Evolutionary conservation across 2,329 filamentous ascomycete genomes (phyloP), one percentile per base, ranked within the genome.

Genomic region (Lecanosticta acicola): DNA sequence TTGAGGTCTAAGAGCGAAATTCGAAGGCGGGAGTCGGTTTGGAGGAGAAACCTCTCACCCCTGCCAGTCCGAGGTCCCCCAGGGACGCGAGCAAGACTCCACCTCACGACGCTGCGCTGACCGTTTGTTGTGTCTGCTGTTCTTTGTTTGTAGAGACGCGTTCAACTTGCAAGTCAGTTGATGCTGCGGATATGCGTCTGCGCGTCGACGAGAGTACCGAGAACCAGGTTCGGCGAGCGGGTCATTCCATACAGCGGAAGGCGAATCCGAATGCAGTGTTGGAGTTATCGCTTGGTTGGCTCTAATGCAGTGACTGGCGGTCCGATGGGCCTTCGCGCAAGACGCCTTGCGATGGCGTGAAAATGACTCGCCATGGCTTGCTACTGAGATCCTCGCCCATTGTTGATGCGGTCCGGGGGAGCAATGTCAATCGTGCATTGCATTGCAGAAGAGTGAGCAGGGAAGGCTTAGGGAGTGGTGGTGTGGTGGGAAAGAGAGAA

Each of bases 191-290:
- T 29, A 29, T 29, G 24, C 24, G 11, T 5, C 11, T 29, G 11
- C 24, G 24, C 24, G 7, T 11, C 5, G 24, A 29, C 24, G 24
- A 29, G 7, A 29, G 20, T 50, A 41, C 53, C 53, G 47, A 49
- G 39, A 49, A 55, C 53, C 53, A 50, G 53, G 53, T 53, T 51
- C 45, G 41, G 11, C 10, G 17, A n/a, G n/a, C n/a, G n/a, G n/a
- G n/a, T n/a, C n/a, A n/a, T 33, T 26, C 29, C 17, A 33, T 26
- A 41, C 21, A 32, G 26, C 29, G 19, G 11, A 16, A 19, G 24
- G 11, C 11, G 24, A 29, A 7, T 29, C 24, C 24, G 24, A 29
- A 29, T 29, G 24, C 24, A 29, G 7, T 29, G 24, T 29, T 29
- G 24, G 5, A 11, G 7, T 11, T 29, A 11, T 11, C 11, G 24